Evolutionary conservation across 2,329 filamentous ascomycete genomes (phyloP), one percentile per base, ranked within the genome.

Genomic region (Exophiala alcalophila): DNA sequence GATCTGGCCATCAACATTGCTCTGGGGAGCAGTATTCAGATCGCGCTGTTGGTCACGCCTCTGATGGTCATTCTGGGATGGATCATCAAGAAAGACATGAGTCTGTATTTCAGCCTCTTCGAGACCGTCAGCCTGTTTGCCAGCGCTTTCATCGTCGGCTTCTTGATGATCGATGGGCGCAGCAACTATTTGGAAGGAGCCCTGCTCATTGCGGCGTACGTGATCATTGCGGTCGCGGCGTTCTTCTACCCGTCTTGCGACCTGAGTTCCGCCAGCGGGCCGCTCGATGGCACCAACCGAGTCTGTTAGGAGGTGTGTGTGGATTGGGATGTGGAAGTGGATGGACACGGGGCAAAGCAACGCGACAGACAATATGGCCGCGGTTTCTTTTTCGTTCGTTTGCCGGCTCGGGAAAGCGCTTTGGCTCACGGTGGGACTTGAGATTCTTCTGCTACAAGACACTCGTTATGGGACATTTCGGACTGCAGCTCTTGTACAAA

Each of bases 61-160:
- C 67, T 86, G 12, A 74, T 85, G 21, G 82, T 86, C 21, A 78
- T 86, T 16, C 68, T 86, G 14, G 83, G 81, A n/a, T 86, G 83
- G 83, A 75, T 74, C 47, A 75, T 85, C 62, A 66, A 73, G 48
- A 76, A 76, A 47, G 72, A 81, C n/a, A 85, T 86, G 81, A 77
- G 83, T 19, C 73, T 94, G 23, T 89, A 91, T 69, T 94, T 94
- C 64, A 87, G 87, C 47, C 75, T 88, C 34, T 94, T 94, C 65
- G 87, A 94, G 74, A 94, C 87, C 0, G 84, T 92, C 15, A 86
- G 84, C 43, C 77, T 94, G 58, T 94, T 94, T 64, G 80, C 91
- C 37, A 85, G 81, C 37, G 82, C 88, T 5, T 81, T 94, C 52
- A 88, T 94, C 50, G 86, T 91, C 65, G 92, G 91, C 66, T 94